Evolutionary conservation across 2,329 filamentous ascomycete genomes (phyloP), one percentile per base, ranked within the genome.

Genomic region (Epicoccum sorghinum): DNA sequence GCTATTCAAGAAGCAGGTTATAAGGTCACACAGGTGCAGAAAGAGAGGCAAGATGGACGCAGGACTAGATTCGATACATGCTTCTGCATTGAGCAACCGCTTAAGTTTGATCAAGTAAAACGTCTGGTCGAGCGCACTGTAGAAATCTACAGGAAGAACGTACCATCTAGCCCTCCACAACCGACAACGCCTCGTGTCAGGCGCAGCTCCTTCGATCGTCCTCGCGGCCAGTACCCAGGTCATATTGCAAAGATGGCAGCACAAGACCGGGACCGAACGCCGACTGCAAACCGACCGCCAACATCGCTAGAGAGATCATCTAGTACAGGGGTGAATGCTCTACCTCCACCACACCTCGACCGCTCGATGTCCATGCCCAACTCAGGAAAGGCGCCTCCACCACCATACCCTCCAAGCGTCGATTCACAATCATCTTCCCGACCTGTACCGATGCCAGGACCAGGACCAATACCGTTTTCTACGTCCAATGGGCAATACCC

Each of bases 71-170:
- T 72, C 23, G 73, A 75, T 43, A 69, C 69, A 0, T 72, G 67
- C 58, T 75, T 75, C 51, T 66, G 62, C 43, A 73, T 76, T 24
- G 61, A 71, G 42, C 62, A 60, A 23, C 60, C 72, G 4, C 57
- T 76, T 23, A 69, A 69, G 10, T 76, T 74, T 39, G 63, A 65
- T 7, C 65, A 75, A 60, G 60, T 76, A 25, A 66, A 72, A 35
- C 57, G 52, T 4, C 70, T 76, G 7, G 73, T 76, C 3, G 73
- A 76, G 55, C 66, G 72, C n/a, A 75, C 73, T 2, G 71, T 75
- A 4, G 69, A 74, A 22, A 62, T 75, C 4, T 75, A 70, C 33
- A 67, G 72, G 9, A 61, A 67, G 38, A 68, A 58, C 32, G 49
- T 55, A 5, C 52, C 60, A 2, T 44, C 65, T 3, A 59, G 61